Base-by-base conservation (phyloP, 306 rosid genomes). In the Fragaria ananassa region DNA sequence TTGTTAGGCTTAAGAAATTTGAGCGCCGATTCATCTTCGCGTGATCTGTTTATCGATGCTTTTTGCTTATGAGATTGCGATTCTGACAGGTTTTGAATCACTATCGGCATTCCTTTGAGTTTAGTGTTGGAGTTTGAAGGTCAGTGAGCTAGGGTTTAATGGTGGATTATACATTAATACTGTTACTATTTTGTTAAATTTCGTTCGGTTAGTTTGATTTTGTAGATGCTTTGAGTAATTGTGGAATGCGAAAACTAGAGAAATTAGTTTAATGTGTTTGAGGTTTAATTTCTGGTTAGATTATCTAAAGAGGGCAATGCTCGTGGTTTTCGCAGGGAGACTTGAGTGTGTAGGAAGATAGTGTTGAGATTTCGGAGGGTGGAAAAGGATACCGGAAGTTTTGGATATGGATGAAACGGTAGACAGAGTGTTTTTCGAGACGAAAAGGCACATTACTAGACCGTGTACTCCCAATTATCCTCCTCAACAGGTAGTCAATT, bases 401-500 rank as follows among this genome's bases (percentile, higher is more conserved):
- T 71, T 83, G 70, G 74, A 47, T 3, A 94, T 92, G 97, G 93
- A 81, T 68, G 81, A 85, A 34, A 19, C 77, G 18, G 64, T 35
- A 42, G 80, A 44, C 72, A 74, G 72, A 23, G 81, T 87, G 69
- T 88, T 92, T n/a, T 89, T 84, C 81, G 96, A 90, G 88, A 87
- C 96, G 3, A 91, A 85, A n/a, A 80, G 77, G 76, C 99, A 88
- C 82, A 89, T 89, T 81, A 91, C 96, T 3, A 70, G 87, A 76
- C 83, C 86, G 5, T 84, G 58, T 76, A 47, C 53, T 78, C 78
- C 93, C 70, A 87, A 81, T 80, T 85, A 82, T 75, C 93, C 93
- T 76, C 87, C 92, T 58, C 93, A 82, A 46, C 85, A 85, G 87
- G 89, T 85, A 49, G 62, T 10, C 10, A 34, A 49, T 45, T 45